Base-by-base conservation (phyloP, 208 protist species). In the Sergeia podlipaevii region DNA sequence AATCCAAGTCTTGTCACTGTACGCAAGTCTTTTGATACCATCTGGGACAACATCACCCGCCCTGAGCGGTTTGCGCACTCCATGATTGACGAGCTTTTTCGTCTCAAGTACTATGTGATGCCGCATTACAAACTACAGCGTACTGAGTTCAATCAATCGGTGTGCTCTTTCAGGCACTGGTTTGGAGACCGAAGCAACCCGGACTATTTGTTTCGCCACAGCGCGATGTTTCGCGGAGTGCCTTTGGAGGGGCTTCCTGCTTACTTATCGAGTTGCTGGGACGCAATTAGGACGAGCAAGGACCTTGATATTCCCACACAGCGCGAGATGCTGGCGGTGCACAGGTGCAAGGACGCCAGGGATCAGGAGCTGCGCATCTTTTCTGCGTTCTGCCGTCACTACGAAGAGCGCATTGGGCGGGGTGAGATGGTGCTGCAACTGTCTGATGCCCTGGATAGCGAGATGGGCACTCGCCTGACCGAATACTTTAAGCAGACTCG, bases 291-390 rank as follows among this genome's bases (percentile, higher is more conserved):
- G 18, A 69, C 48, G 11, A 98, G 97, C 73, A 98, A 95, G 60
- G 96, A 98, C 60, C 79, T 99, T 20, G 93, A 98, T 65, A 87
- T 99, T 46, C 97, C 97, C 7, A 91, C 91, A 6, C 94, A 98
- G 67, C 90, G 94, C 44, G 94, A 98, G 54, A 96, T 98, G 95
- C 67, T 99, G 10, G 96, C 97, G 34, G 77, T 81, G 42, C 96
- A 94, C 60, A 79, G 97, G 24, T 98, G 96, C 77, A 85, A 85
- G 38, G 91, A 98, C 50, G 77, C 90, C 38, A 81, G 73, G 39
- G 67, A 85, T 23, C 46, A 67, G 53, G 66, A 77, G 41, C 59
- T 84, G 20, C 32, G 51, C 4, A 52, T 44, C 5, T 97, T 97
- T 59, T 45, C 42, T 8, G 36, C 30, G 2, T 76, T 79, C 7